Base-by-base conservation (phyloP, 2,329 filamentous ascomycete genomes). In the Phyllosticta citrichinensis region DNA sequence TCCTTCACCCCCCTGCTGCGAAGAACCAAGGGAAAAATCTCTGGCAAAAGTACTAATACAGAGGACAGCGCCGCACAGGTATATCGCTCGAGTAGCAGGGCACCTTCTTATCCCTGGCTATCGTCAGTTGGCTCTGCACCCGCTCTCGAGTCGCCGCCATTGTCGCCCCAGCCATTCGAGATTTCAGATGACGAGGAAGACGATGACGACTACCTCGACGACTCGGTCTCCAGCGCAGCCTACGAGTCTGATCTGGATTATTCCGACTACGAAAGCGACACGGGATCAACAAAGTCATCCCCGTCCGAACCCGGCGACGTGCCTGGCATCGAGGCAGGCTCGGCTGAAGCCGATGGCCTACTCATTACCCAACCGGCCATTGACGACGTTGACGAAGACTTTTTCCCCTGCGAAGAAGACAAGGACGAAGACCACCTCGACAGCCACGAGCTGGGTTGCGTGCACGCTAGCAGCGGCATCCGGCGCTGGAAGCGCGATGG, bases 401-500 rank as follows among this genome's bases (percentile, higher is more conserved):
- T 96, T 69, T 95, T 92, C 66, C 88, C 90, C 0, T 83, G 79
- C n/a, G 74, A 79, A 8, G 87, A 89, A 67, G 86, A 92, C 67
- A 85, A 88, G 19, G 83, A 87, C 67, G 83, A 88, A 70, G 93
- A 97, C 62, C 73, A 97, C 65, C 80, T 97, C 0, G 84, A 89
- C 53, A 90, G 87, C 0, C 94, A 89, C 68, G 83, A 85, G 14
- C 79, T 97, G 1, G 93, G 93, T 2, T 85, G 91, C 68, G 80
- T 97, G 3, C 91, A 95, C 68, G 93, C 93, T 0, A 95, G 91
- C 0, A 96, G 91, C 22, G 93, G 93, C 6, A 88, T 97, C 62
- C 85, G 91, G 4, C 85, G 93, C 30, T 87, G 88, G 70, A 81
- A 79, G 57, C 82, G 87, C 62, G 80, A 87, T 63, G 86, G 87